Evolutionary conservation across 2,329 filamentous ascomycete genomes (phyloP), one percentile per base, ranked within the genome.

Genomic region (Simplicillium aogashimaense): DNA sequence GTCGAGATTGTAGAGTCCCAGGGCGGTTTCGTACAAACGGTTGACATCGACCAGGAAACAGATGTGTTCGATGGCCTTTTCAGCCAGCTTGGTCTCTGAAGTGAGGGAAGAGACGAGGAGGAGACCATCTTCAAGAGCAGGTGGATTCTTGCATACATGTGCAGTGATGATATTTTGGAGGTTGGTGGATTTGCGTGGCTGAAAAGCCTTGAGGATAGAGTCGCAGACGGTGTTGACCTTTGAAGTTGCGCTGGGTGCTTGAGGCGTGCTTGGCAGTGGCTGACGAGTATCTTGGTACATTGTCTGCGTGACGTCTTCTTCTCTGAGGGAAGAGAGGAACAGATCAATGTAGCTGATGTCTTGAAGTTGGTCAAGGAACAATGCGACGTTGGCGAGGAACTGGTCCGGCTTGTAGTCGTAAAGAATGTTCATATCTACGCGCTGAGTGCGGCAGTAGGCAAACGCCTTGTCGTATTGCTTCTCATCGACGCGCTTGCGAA

Each of bases 341-440:
- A 97, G 70, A 55, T 98, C 92, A 44, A 97, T 82, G 47, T 86
- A 83, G 30, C 88, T 76, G 11, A 84, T 70, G 47, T 86, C 88
- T 50, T 82, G 79, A 32, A 98, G 70, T 57, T 98, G 89, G 14
- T 87, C 79, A 28, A 97, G 69, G 53, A 98, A 94, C 1, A 85
- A 60, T 1, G 72, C 69, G 10, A 95, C 75, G 47, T 81, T 85
- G 4, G 72, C 66, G 57, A 95, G 72, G 56, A 98, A 95, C 49
- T 94, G 85, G 30, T 80, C 72, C 0, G 90, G 87, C n/a, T 80
- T 79, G 61, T 97, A 86, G 54, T 98, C 92, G 54, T 94, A 90
- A 3, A 98, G 68, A 45, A 98, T 90, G 54, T 98, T 98, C 83
- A 97, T 89, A 54, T 98, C 92, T 1, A 98, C 92, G 50, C 94